These are phyloP conservation scores for Aspergillus baeticus DNA, from an alignment of 495 filamentous ascomycete species.

Conservation along the genomic window DNA sequence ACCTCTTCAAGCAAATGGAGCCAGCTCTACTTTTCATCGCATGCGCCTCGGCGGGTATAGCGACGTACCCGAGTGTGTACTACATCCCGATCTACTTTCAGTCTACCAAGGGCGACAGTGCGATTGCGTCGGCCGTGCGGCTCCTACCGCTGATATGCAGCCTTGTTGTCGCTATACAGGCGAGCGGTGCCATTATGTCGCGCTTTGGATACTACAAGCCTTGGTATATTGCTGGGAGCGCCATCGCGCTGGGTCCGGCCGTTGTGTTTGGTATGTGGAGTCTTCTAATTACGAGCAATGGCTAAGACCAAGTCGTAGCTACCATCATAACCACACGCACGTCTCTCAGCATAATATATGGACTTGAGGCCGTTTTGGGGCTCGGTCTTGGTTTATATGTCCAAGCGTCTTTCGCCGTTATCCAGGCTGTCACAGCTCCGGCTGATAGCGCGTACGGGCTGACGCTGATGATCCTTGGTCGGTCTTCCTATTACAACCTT, in stretches of 20 bases:
- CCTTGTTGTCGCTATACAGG: conserved; percentile 17
- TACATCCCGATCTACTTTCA: conserved; percentile 52
- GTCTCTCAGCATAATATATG: too few species aligned
- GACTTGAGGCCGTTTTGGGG: conserved; percentile 24
- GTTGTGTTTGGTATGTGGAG: neutral
- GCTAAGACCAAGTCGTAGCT: too few species aligned
- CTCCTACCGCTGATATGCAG: conserved; percentile 28
- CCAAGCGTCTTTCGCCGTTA: conserved; percentile 53
- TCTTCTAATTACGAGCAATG: too few species aligned
- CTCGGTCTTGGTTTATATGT: conserved; percentile 49
- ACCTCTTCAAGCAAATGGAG: conserved; percentile 37
- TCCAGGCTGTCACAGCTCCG: conserved; percentile 44
- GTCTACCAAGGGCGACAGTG: conserved; percentile 37
- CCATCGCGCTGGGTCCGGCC: conserved; percentile 6
- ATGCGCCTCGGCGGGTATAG: conserved; percentile 26
- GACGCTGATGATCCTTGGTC: conserved; percentile 38
- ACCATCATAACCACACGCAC: too few species aligned
- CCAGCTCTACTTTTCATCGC: conserved; percentile 45
- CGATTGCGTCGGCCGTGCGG: conserved; percentile 39
- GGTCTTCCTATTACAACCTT: neutral
- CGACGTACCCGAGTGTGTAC: conserved; percentile 41
- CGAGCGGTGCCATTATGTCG: conserved; percentile 43
- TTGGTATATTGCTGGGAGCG: conserved; percentile 44
- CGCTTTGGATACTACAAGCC: conserved; percentile 52
- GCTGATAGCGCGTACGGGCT: conserved; percentile 38